These are phyloP conservation scores for Ramularia endophylla DNA, from an alignment of 2,329 filamentous ascomycete genomes.

Conservation along the genomic window DNA sequence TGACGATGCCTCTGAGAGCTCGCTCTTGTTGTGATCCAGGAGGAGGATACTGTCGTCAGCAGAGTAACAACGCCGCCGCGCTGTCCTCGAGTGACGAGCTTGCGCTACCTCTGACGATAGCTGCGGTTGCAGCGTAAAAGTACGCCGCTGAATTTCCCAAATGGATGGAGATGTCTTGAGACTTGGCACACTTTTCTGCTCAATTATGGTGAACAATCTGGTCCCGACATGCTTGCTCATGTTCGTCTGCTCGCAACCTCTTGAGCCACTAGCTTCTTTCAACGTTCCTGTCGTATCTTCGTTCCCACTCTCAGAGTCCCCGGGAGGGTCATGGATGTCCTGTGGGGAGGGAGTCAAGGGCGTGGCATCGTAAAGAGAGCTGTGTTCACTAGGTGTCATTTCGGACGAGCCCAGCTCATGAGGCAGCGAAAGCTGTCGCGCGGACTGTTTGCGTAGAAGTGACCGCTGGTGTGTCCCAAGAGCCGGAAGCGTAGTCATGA, in stretches of 20 bases:
- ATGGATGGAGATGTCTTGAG: conserved; percentile 32
- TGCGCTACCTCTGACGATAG: conserved; percentile 6
- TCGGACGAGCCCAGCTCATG: conserved; percentile 15
- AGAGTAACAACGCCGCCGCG: conserved; percentile 17
- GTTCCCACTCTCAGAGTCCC: not conserved
- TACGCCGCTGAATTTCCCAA: conserved; percentile 16
- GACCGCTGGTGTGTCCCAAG: not conserved
- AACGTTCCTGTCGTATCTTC: not conserved
- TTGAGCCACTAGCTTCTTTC: not conserved
- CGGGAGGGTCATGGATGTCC: too few relatives aligned
- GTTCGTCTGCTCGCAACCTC: not conserved
- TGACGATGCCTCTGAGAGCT: conserved; percentile 2
- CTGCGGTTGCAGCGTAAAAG: conserved; percentile 15
- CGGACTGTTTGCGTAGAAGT: conserved; percentile 4
- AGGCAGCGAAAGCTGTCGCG: conserved; percentile 1
- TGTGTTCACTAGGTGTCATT: conserved; percentile 16
- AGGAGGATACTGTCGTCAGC: conserved; percentile 18
- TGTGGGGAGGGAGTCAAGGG: conserved; percentile 1
- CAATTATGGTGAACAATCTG: conserved; percentile 40
- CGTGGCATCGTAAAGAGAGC: conserved; percentile 21
- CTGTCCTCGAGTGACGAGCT: conserved; percentile 1
- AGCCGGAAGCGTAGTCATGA: too few relatives aligned
- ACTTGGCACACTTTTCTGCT: conserved; percentile 38
- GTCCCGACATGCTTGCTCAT: conserved; percentile 28
- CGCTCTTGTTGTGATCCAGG: conserved; percentile 4